Conservation (phyloP, 1,139 yeast species). For the Kazachstania sp. region DNA sequence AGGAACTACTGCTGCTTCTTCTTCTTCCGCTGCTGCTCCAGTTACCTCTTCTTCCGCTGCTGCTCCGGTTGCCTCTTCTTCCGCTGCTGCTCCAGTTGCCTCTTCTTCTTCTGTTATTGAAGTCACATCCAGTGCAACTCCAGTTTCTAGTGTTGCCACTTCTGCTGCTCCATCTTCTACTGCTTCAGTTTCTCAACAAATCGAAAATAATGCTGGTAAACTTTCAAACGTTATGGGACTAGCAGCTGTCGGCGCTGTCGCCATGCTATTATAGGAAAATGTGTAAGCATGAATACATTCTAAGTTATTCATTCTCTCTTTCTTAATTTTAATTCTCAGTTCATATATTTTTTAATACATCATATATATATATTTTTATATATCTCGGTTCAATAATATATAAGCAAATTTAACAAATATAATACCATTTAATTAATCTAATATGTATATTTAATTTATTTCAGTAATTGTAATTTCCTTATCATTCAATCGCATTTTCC, state of each 20-base stretch:
- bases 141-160: not conserved
- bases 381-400: too few species aligned
- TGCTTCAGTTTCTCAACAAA: not conserved
- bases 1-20: not conserved
- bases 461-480: too few species aligned
- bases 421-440: too few species aligned
- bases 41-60: not conserved
- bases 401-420: too few species aligned
- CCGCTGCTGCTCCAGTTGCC: slow-evolving; percentile 4
- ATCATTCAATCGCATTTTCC: too few species aligned
- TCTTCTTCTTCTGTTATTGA: not conserved
- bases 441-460: too few species aligned
- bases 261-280: slow-evolving; percentile 7
- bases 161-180: not conserved
- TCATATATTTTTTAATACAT: too few species aligned
- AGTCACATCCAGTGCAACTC: not conserved
- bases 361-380: too few species aligned
- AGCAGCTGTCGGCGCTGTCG: slow-evolving; percentile 9
- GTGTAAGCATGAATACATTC: too few species aligned
- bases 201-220: not conserved
- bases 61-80: not conserved
- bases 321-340: too few species aligned
- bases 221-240: slow-evolving; percentile 5
- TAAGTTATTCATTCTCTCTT: too few species aligned
- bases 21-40: not conserved